Conservation (phyloP, 2,329 filamentous ascomycete species). For the Fusarium temperatum region DNA sequence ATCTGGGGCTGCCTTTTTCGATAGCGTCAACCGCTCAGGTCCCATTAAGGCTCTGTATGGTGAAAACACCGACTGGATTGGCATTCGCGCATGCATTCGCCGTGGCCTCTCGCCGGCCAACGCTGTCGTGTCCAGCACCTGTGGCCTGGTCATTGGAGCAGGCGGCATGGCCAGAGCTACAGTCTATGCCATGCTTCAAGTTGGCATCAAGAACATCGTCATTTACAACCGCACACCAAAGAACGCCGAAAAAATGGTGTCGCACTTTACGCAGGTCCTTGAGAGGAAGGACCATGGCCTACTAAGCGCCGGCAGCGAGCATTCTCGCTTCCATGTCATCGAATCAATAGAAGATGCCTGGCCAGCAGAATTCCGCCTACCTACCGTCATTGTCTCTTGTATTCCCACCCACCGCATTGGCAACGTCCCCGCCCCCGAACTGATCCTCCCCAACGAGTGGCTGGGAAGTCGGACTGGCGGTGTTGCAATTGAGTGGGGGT, state of each 20-base stretch:
- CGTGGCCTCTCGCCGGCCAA: constrained; percentile 78
- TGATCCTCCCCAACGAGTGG: constrained; percentile 75
- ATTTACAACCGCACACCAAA: constrained; percentile 75
- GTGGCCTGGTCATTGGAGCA: constrained; percentile 69
- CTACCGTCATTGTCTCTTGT: constrained; percentile 80
- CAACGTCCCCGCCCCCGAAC: constrained; percentile 71
- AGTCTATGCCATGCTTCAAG: constrained; percentile 79
- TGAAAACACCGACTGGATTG: constrained; percentile 85
- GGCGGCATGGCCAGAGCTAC: constrained; percentile 82
- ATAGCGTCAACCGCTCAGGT: constrained; percentile 68
- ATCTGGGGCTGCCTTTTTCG: constrained; percentile 60
- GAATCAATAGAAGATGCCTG: constrained; percentile 67
- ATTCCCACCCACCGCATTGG: constrained; percentile 76
- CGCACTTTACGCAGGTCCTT: constrained; percentile 72
- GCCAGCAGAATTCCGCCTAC: constrained; percentile 69
- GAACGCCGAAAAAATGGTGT: constrained; percentile 73
- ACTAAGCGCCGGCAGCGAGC: constrained; percentile 54
- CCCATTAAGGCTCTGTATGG: constrained; percentile 76
- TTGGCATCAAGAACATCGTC: constrained; percentile 79
- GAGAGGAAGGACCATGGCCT: constrained; percentile 54
- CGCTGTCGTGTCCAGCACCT: constrained; percentile 64
- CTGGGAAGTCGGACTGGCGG: constrained; percentile 77
- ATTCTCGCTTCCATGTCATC: constrained; percentile 66
- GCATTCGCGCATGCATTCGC: constrained; percentile 76
- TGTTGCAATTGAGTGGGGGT: constrained; percentile 78